A percentile compares a stretch with the other conserved stretches of the same genome.
These are phyloP conservation scores for Inga leiocalycina DNA, from an alignment of 306 rosid genomes.

Conservation along the genomic window DNA sequence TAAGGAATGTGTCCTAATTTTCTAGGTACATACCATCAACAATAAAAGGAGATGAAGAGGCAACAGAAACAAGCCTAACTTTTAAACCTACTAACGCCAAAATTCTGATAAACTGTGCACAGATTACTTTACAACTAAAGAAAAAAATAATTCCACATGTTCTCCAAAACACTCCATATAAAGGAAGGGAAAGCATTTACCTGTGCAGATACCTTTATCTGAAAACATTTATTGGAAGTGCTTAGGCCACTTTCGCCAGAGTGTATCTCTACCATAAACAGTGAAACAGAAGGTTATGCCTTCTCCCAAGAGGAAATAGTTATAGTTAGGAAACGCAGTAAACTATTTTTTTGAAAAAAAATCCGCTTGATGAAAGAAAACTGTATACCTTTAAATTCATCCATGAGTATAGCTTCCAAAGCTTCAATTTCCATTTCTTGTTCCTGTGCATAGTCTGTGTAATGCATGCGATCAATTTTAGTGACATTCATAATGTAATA, in stretches of 20 bases:
- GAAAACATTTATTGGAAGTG: constrained; percentile 81
- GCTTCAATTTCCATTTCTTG: constrained; percentile 99
- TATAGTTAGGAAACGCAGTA: not conserved
- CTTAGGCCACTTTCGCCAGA: constrained; percentile 89
- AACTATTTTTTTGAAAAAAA: not conserved
- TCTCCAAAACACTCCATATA: constrained; percentile 1
- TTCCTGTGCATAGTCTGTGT: constrained; percentile 72
- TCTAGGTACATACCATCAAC: constrained; percentile 16
- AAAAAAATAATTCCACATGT: constrained; percentile 7
- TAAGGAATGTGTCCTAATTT: constrained; percentile 12
- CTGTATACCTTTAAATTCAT: constrained; percentile 83
- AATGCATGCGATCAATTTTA: constrained; percentile 8
- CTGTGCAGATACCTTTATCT: constrained; percentile 72
- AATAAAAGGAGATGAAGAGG: not conserved
- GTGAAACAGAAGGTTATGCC: constrained; percentile 30
- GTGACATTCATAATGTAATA: not conserved
- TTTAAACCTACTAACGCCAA: constrained; percentile 3
- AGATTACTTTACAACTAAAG: constrained; percentile 7
- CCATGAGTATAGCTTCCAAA: constrained; percentile 95
- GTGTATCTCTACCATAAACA: constrained; percentile 74
- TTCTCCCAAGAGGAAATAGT: constrained; percentile 6
- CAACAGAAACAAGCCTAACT: constrained; percentile 21
- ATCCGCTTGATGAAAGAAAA: not conserved
- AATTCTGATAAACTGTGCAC: constrained; percentile 5
- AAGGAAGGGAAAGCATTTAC: constrained; percentile 39